A percentile compares a stretch with the other conserved stretches of the same genome.
These are phyloP conservation scores for Capronia americana DNA, from an alignment of 2,329 filamentous ascomycete species.

Conservation along the genomic window DNA sequence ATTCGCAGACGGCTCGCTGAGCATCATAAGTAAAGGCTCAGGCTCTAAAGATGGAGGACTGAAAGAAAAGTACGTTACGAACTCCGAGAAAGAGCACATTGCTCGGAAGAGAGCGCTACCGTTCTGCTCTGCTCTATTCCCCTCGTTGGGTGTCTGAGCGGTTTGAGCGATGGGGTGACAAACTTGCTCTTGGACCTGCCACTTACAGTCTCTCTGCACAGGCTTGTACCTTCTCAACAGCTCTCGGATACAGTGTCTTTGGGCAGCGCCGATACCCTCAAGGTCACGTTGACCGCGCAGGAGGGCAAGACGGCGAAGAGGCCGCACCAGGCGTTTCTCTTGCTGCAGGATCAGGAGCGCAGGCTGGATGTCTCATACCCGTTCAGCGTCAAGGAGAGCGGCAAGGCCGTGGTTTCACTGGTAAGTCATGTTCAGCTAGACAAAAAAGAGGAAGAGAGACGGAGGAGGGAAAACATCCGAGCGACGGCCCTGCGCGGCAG, in stretches of 20 bases:
- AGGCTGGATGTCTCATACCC: constrained; percentile 88
- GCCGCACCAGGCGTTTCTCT: constrained; percentile 92
- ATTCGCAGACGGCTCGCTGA: constrained; percentile 69
- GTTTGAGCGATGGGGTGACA: not conserved
- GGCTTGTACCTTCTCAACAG: constrained; percentile 65
- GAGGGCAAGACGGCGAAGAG: constrained; percentile 79
- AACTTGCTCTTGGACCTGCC: not conserved
- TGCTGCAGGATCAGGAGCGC: constrained; percentile 74
- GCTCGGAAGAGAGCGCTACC: not conserved
- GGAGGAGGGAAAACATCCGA: not conserved
- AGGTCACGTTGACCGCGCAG: constrained; percentile 79
- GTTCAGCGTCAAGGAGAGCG: constrained; percentile 81
- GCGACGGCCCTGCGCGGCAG: not conserved
- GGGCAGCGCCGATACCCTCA: constrained; percentile 73
- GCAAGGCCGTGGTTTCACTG: constrained; percentile 83
- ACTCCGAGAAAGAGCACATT: not conserved
- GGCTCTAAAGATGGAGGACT: constrained; percentile 55
- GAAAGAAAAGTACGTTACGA: constrained; percentile 61
- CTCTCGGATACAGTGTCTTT: constrained; percentile 70
- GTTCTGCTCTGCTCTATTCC: not conserved
- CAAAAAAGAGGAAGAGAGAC: not conserved
- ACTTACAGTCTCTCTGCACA: constrained; percentile 44
- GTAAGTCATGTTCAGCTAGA: constrained; percentile 60
- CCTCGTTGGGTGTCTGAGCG: not conserved
- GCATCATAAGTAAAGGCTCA: constrained; percentile 65